These are phyloP conservation scores for Chytridium lagenaria DNA, from an alignment of 371 early-diverging fungal genomes.

Conservation along the genomic window DNA sequence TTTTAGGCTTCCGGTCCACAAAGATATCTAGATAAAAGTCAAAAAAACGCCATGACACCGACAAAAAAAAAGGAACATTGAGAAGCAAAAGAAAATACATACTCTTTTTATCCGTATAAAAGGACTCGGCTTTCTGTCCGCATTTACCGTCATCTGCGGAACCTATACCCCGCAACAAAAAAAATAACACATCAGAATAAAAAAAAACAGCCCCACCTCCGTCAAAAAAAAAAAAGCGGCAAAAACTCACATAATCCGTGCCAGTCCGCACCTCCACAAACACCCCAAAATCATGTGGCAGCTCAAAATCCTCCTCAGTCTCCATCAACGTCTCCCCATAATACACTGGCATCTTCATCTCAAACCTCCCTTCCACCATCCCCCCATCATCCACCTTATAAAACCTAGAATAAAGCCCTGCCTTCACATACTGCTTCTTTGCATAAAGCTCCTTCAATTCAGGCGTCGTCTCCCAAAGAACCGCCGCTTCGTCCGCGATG, in stretches of 20 bases:
- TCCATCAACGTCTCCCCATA: slow-evolving; percentile 38
- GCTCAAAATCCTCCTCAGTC: slow-evolving; percentile 46
- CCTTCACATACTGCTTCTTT: slow-evolving; percentile 40
- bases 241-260: slow-evolving; percentile 31
- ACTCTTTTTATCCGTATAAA: slow-evolving; percentile 47
- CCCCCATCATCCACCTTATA: slow-evolving; percentile 9
- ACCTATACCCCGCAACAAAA: neutral
- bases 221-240: neutral
- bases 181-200: no score
- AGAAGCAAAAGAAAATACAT: no score
- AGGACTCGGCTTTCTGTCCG: slow-evolving; percentile 30
- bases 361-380: neutral
- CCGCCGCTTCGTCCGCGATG: slow-evolving; percentile 24
- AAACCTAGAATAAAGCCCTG: slow-evolving; percentile 43
- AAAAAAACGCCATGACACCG: neutral
- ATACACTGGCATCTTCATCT: slow-evolving; percentile 38
- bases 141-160: neutral
- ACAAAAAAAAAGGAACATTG: neutral
- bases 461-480: slow-evolving; percentile 31
- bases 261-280: slow-evolving; percentile 37
- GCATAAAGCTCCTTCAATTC: slow-evolving; percentile 42
- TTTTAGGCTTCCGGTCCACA: slow-evolving; percentile 71
- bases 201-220: neutral
- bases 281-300: slow-evolving; percentile 46
- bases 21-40: slow-evolving; percentile 70